These are phyloP conservation scores for Clonostachys solani DNA, from an alignment of 2,329 filamentous ascomycete genomes.

Conservation along the genomic window DNA sequence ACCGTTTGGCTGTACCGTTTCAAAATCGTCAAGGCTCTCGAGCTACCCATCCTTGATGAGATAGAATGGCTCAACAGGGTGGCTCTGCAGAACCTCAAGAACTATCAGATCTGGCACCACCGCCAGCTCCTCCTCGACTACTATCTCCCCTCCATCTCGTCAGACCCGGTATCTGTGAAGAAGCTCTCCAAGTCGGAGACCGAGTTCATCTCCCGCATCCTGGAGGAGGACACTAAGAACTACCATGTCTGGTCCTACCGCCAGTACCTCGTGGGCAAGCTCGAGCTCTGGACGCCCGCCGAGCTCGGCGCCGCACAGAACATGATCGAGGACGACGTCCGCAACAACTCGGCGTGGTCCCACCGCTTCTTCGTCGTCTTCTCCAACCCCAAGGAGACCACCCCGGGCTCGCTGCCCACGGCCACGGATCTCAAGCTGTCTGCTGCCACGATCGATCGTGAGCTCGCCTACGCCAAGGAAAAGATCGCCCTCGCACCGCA, in stretches of 20 bases:
- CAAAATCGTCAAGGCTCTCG: constrained; percentile 65
- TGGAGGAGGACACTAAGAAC: constrained; percentile 87
- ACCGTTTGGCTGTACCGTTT: constrained; percentile 98
- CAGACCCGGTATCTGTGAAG: constrained; percentile 44
- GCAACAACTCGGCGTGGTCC: constrained; percentile 97
- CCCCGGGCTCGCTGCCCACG: constrained; percentile 40
- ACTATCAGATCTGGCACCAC: constrained; percentile 96
- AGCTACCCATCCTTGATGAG: constrained; percentile 64
- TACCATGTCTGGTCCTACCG: constrained; percentile 98
- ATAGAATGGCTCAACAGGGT: constrained; percentile 82
- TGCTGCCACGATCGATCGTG: constrained; percentile 62
- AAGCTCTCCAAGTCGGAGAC: constrained; percentile 61
- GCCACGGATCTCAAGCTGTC: constrained; percentile 54
- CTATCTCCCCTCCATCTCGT: constrained; percentile 55
- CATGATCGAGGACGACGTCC: constrained; percentile 74
- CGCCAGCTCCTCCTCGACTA: constrained; percentile 61
- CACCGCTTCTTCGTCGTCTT: constrained; percentile 95
- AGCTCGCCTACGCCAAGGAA: constrained; percentile 69
- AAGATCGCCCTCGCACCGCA: constrained; percentile 80
- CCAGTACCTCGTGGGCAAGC: constrained; percentile 61
- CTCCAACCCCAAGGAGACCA: constrained; percentile 49
- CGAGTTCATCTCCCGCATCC: constrained; percentile 74
- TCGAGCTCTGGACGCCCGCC: constrained; percentile 66
- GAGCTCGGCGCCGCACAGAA: constrained; percentile 69
- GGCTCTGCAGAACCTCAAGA: constrained; percentile 83